phyloP scores from a whole-genome alignment of 495 filamentous ascomycete genomes.

The Podospora pseudoanserina region DNA sequence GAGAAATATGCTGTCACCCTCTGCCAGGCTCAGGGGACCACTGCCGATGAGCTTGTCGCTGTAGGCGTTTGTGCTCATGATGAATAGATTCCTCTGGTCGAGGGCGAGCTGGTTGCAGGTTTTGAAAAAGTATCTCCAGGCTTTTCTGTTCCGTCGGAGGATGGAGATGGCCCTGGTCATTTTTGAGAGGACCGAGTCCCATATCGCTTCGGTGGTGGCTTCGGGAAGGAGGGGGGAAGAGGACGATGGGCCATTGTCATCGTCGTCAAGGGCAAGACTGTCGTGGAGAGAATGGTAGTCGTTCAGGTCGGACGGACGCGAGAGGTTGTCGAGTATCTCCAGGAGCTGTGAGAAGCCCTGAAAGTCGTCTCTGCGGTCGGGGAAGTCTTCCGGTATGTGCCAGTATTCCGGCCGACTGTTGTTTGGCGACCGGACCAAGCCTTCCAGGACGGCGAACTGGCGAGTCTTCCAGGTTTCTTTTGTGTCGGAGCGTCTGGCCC shows the following conservation, averaged over 20 bases:
- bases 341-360: background rate
- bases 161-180: background rate
- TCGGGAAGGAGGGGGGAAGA: background rate
- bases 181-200: background rate
- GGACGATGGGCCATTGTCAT: background rate
- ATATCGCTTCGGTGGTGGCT: background rate
- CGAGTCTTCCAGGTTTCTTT: background rate
- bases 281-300: too few relatives aligned
- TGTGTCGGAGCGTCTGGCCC: background rate
- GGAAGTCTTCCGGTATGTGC: background rate
- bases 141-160: background rate
- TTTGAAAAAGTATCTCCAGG: background rate
- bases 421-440: background rate
- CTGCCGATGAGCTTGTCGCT: background rate
- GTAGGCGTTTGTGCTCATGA: background rate
- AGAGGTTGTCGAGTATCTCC: background rate
- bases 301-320: background rate
- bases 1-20: background rate
- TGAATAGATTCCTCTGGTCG: background rate
- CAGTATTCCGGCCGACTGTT: background rate
- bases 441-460: constrained; percentile 3
- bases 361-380: background rate
- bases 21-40: background rate
- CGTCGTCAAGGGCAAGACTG: background rate
- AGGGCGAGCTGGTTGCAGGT: background rate